Evolutionary conservation across 2,329 filamentous ascomycete species (phyloP).

Genomic region (Corinectria fuckeliana): DNA sequence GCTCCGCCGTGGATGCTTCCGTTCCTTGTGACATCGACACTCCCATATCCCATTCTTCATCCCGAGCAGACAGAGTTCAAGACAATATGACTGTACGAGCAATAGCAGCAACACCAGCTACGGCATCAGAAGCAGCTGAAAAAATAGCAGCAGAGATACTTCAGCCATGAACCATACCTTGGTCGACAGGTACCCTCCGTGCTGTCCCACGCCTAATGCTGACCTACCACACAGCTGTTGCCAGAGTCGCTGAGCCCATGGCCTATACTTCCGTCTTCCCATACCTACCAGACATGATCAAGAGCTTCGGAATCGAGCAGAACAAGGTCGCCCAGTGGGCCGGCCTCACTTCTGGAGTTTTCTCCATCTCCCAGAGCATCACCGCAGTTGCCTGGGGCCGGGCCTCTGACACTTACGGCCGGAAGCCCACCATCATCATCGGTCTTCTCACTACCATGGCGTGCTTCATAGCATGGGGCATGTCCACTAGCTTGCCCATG

Average conservation of each 20-base stretch:
- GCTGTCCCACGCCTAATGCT: conserved; percentile 36
- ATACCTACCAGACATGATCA: conserved; percentile 80
- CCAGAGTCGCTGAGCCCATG: conserved; percentile 78
- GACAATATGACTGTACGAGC: conserved; percentile 3
- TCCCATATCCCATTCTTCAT: conserved; percentile 29
- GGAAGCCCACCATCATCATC: conserved; percentile 80
- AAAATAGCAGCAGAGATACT: neutral
- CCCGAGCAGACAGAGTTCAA: conserved; percentile 22
- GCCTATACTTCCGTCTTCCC: conserved; percentile 76
- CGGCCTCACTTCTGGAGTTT: conserved; percentile 74
- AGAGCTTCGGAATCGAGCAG: conserved; percentile 74
- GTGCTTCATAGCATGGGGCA: conserved; percentile 81
- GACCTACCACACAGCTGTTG: conserved; percentile 64
- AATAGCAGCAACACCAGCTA: neutral
- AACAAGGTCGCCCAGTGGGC: conserved; percentile 81
- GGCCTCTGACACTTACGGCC: conserved; percentile 78
- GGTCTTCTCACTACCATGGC: conserved; percentile 82
- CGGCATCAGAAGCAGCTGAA: neutral
- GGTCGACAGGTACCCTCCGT: conserved; percentile 25
- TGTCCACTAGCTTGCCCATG: conserved; percentile 80
- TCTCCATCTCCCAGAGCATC: conserved; percentile 73
- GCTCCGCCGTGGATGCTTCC: neutral
- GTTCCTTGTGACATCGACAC: conserved; percentile 9
- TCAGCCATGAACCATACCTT: conserved; percentile 2
- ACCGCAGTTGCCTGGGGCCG: conserved; percentile 79